Percentiles rank a stretch among this genome's conserved stretches.
phyloP scores from a whole-genome alignment of 768 basidiomycete species.

The Pleurotus tuoliensis region DNA sequence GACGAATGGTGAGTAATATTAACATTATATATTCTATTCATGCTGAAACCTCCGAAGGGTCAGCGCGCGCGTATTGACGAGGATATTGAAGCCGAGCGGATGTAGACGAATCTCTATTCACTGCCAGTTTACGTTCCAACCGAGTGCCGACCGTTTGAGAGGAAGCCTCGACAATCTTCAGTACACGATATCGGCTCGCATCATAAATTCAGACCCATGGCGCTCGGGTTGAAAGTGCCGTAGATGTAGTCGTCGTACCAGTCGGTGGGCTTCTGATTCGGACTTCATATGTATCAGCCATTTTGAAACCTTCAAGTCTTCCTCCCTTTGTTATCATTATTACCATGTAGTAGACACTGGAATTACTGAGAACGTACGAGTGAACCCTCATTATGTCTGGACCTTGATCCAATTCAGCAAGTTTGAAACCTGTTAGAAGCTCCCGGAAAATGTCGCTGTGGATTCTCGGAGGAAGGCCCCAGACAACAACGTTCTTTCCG shows the following conservation, averaged over 20 bases:
- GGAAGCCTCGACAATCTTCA: slow-evolving; percentile 22
- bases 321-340: slow-evolving; percentile 12
- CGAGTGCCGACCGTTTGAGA: no score
- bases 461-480: slow-evolving; percentile 56
- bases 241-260: slow-evolving; percentile 63
- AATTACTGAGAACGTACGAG: slow-evolving; percentile 32
- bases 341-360: neutral
- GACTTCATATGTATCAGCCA: slow-evolving; percentile 54
- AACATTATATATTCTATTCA: neutral
- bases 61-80: slow-evolving; percentile 62
- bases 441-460: slow-evolving; percentile 28
- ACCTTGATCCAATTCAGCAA: slow-evolving; percentile 34
- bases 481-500: slow-evolving; percentile 54
- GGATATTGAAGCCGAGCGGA: slow-evolving; percentile 65
- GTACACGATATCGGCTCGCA: slow-evolving; percentile 49
- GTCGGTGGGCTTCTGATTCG: slow-evolving; percentile 62
- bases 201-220: slow-evolving; percentile 33
- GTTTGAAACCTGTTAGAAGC: slow-evolving; percentile 39
- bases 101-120: slow-evolving; percentile 37
- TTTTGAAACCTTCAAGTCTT: slow-evolving; percentile 45
- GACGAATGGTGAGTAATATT: slow-evolving; percentile 45
- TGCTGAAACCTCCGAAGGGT: slow-evolving; percentile 29
- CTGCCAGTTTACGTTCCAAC: no score
- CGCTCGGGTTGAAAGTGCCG: slow-evolving; percentile 37
- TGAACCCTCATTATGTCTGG: slow-evolving; percentile 48